These are phyloP conservation scores for Neurospora tetraspora DNA, from an alignment of 495 filamentous ascomycete genomes.

Conservation along the genomic window DNA sequence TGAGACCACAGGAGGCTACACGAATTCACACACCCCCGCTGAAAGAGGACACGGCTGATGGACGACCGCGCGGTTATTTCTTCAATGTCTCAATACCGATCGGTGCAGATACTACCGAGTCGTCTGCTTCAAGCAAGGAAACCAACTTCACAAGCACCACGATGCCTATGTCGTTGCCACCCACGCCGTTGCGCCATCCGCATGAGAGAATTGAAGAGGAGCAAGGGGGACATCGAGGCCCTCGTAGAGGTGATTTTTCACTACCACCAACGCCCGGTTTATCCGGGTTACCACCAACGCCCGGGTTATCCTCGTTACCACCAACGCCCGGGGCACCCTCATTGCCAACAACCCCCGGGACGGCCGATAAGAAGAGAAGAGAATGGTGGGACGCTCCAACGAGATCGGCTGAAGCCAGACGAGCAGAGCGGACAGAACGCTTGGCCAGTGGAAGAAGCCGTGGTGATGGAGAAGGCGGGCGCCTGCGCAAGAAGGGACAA, in stretches of 20 bases:
- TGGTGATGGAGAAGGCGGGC: neutral
- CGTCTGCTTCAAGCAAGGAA: neutral
- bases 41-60: slow-evolving; percentile 17
- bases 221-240: neutral
- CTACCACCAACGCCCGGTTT: neutral
- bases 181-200: neutral
- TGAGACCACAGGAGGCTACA: slow-evolving; percentile 30
- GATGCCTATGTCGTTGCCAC: neutral
- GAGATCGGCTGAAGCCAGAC: neutral
- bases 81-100: slow-evolving; percentile 28
- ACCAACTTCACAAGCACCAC: neutral
- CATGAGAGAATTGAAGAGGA: neutral
- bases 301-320: neutral
- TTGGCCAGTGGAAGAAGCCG: neutral
- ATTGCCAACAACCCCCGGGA: neutral
- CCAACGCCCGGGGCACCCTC: neutral
- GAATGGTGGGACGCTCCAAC: slow-evolving; percentile 13
- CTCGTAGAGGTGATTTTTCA: neutral
- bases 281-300: neutral
- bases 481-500: slow-evolving; percentile 5
- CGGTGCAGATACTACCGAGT: neutral
- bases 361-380: neutral
- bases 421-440: neutral
- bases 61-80: slow-evolving; percentile 36
- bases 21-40: slow-evolving; percentile 39